Evolutionary conservation across 129 eudicot genomes (phyloP).

Genomic region (Sambucus nigra): DNA sequence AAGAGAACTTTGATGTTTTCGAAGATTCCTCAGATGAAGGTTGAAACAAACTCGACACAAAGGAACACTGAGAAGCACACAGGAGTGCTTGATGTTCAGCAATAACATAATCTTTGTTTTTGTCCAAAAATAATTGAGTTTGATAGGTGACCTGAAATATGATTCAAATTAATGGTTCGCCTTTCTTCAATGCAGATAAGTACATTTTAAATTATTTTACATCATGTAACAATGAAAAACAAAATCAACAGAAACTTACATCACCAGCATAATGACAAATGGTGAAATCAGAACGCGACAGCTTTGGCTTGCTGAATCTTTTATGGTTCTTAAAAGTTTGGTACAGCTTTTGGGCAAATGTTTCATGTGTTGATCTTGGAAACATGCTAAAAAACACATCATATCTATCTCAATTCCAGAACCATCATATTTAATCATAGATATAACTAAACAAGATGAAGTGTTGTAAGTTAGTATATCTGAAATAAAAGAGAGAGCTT

Average conservation of each 20-base stretch:
- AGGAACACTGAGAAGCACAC: conserved; percentile 63
- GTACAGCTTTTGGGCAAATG: conserved; percentile 90
- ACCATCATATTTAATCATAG: conserved; percentile 6
- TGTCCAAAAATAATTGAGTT: conserved; percentile 85
- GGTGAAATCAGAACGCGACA: conserved; percentile 91
- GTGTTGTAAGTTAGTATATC: not conserved
- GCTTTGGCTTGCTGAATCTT: conserved; percentile 80
- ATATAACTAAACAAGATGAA: conserved; percentile 8
- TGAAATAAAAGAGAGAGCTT: conserved; percentile 5
- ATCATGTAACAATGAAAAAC: not conserved
- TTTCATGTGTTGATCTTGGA: conserved; percentile 93
- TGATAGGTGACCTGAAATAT: conserved; percentile 79
- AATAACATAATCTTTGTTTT: conserved; percentile 96
- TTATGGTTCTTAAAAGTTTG: conserved; percentile 81
- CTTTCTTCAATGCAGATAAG: not conserved
- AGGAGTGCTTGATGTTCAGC: conserved; percentile 97
- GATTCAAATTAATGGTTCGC: conserved; percentile 2
- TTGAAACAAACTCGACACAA: conserved; percentile 79
- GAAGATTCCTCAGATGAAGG: conserved; percentile 72
- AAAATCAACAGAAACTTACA: conserved; percentile 39
- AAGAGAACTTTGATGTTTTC: conserved; percentile 86
- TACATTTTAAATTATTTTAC: not conserved
- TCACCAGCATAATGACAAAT: conserved; percentile 97
- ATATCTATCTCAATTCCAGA: conserved; percentile 4
- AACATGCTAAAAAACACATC: conserved; percentile 69